phyloP scores from a whole-genome alignment of 345 rosid genomes.

The Dipteronia dyeriana region DNA sequence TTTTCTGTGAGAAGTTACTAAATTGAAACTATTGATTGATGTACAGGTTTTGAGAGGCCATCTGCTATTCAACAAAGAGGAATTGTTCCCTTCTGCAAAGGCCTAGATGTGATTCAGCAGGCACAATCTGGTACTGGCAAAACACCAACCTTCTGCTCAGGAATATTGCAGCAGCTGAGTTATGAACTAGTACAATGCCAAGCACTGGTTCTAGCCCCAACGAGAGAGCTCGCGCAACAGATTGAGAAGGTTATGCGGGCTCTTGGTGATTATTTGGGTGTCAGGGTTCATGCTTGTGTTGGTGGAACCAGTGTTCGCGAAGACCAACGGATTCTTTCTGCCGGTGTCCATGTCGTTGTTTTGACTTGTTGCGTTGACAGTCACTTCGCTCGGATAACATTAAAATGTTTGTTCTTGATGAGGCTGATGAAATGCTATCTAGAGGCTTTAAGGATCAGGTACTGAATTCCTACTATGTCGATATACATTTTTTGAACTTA shows the following conservation, averaged over 20 bases:
- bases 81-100: slow-evolving; percentile 32
- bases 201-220: slow-evolving; percentile 35
- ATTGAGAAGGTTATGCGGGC: slow-evolving; percentile 33
- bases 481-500: not conserved
- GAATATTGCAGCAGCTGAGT: slow-evolving; percentile 28
- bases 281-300: slow-evolving; percentile 39
- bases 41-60: slow-evolving; percentile 30
- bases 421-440: slow-evolving; percentile 33
- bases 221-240: slow-evolving; percentile 38
- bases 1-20: not conserved
- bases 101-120: slow-evolving; percentile 36
- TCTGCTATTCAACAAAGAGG: slow-evolving; percentile 35
- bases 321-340: slow-evolving; percentile 29
- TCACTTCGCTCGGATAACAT: slow-evolving; percentile 27
- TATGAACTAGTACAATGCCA: slow-evolving; percentile 30
- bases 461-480: not conserved
- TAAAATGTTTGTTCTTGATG: slow-evolving; percentile 31
- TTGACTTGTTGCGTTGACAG: slow-evolving; percentile 29
- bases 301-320: slow-evolving; percentile 36
- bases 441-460: slow-evolving; percentile 33
- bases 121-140: slow-evolving; percentile 37
- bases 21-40: not conserved
- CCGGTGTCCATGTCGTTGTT: slow-evolving; percentile 37
- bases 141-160: slow-evolving; percentile 35
- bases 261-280: slow-evolving; percentile 31